Conservation (phyloP, 1,284 basidiomycete genomes). For the Leccinum griseonigrum region DNA sequence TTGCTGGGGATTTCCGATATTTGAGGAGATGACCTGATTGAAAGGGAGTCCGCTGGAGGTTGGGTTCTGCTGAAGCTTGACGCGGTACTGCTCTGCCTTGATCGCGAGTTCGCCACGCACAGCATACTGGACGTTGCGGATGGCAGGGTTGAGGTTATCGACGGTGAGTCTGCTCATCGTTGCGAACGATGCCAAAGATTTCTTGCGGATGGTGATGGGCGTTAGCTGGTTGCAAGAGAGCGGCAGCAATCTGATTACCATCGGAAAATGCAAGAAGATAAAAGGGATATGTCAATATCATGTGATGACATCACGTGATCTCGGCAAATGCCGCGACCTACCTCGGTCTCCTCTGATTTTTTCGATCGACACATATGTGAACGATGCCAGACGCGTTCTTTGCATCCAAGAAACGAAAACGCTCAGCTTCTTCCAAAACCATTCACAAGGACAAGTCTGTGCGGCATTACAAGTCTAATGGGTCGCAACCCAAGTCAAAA, state of each 20-base stretch:
- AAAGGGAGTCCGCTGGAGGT: slow-evolving; percentile 71
- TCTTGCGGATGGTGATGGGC: slow-evolving; percentile 1
- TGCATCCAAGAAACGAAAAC: slow-evolving; percentile 67
- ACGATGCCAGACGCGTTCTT: slow-evolving; percentile 84
- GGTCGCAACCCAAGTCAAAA: slow-evolving; percentile 19
- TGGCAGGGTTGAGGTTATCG: slow-evolving; percentile 77
- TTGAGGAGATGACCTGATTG: slow-evolving; percentile 87
- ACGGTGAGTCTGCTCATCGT: slow-evolving; percentile 58
- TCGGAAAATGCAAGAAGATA: slow-evolving; percentile 5
- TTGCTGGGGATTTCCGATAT: slow-evolving; percentile 99
- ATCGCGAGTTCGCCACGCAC: slow-evolving; percentile 97
- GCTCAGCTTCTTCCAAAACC: slow-evolving; percentile 37
- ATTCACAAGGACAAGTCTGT: slow-evolving; percentile 22
- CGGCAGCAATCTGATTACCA: slow-evolving; percentile 10
- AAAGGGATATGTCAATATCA: neutral
- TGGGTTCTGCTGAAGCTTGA: slow-evolving; percentile 54
- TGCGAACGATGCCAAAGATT: slow-evolving; percentile 9
- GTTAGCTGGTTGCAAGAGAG: neutral
- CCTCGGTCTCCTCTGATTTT: slow-evolving; percentile 18
- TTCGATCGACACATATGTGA: slow-evolving; percentile 9
- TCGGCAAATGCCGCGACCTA: slow-evolving; percentile 19
- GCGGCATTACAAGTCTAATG: slow-evolving; percentile 27
- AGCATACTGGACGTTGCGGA: slow-evolving; percentile 92
- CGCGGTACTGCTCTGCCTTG: slow-evolving; percentile 84
- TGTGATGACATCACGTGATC: slow-evolving; percentile 6